Evolutionary conservation across 2,329 filamentous ascomycete species (phyloP).

Genomic region (Simplicillium sp.): DNA sequence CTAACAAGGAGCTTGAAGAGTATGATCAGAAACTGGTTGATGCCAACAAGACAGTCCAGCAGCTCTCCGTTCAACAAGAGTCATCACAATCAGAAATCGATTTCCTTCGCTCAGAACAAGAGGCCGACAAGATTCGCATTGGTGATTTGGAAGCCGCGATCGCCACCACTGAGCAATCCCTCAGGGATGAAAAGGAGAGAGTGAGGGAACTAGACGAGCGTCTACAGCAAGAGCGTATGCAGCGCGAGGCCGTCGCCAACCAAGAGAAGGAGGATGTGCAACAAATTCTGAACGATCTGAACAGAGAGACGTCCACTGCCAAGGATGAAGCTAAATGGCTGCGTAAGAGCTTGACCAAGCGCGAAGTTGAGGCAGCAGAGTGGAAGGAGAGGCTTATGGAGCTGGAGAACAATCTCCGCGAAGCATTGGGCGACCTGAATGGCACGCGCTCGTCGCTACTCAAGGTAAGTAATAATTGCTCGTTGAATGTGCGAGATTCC

Average conservation of each 20-base stretch:
- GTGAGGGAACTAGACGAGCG: conserved; percentile 62
- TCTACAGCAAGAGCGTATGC: conserved; percentile 71
- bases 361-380: conserved; percentile 79
- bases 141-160: conserved; percentile 82
- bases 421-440: conserved; percentile 78
- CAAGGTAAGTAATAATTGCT: conserved; percentile 42
- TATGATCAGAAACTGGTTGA: conserved; percentile 79
- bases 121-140: conserved; percentile 95
- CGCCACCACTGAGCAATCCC: conserved; percentile 64
- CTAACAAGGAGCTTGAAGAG: conserved; percentile 78
- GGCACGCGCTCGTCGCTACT: conserved; percentile 80
- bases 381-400: conserved; percentile 90
- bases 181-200: conserved; percentile 80
- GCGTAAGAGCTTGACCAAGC: conserved; percentile 71
- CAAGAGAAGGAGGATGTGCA: conserved; percentile 94
- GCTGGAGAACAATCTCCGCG: conserved; percentile 78
- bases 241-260: conserved; percentile 77
- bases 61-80: conserved; percentile 84
- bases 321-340: conserved; percentile 81
- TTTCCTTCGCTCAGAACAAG: conserved; percentile 93
- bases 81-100: conserved; percentile 87
- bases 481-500: background rate
- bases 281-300: conserved; percentile 86
- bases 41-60: conserved; percentile 77
- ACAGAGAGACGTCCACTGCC: conserved; percentile 67